A percentile compares a stretch with the other conserved stretches of the same genome.
These are phyloP conservation scores for Voacanga thouarsii DNA, from an alignment of 257 asterid species.

Conservation along the genomic window DNA sequence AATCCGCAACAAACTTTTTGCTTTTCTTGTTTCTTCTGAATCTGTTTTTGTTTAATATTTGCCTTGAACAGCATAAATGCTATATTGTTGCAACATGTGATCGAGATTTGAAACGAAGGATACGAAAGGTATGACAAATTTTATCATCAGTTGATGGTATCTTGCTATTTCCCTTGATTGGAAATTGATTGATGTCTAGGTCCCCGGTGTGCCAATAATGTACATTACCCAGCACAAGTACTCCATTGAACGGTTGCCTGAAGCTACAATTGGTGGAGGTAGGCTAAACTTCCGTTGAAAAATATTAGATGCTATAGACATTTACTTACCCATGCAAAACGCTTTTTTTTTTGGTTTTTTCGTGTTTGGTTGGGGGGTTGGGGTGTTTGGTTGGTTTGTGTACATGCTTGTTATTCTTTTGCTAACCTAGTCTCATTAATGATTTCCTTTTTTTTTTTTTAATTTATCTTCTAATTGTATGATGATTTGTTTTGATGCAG, in stretches of 20 bases:
- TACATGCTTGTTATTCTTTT: not conserved
- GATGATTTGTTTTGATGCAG: constrained; percentile 39
- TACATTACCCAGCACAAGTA: constrained; percentile 72
- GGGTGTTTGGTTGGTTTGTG: no score
- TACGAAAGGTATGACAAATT: constrained; percentile 62
- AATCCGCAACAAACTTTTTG: not conserved
- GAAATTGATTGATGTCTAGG: constrained; percentile 36
- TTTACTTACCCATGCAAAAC: not conserved
- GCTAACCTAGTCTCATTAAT: not conserved
- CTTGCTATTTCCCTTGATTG: not conserved
- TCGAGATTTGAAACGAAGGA: constrained; percentile 93
- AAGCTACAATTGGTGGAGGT: constrained; percentile 98
- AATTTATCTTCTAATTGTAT: not conserved
- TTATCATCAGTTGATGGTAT: not conserved
- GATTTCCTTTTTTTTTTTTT: not conserved
- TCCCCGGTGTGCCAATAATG: constrained; percentile 98
- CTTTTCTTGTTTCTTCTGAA: not conserved
- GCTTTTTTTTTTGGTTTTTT: no score
- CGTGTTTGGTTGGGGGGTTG: no score
- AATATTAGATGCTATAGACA: not conserved
- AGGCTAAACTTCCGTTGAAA: not conserved
- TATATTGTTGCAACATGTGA: constrained; percentile 97
- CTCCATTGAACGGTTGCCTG: constrained; percentile 89
- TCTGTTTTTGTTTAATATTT: not conserved
- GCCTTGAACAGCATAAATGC: constrained; percentile 77